These are phyloP conservation scores for Penicillium sp. DNA, from an alignment of 2,329 filamentous ascomycete genomes.

Conservation along the genomic window DNA sequence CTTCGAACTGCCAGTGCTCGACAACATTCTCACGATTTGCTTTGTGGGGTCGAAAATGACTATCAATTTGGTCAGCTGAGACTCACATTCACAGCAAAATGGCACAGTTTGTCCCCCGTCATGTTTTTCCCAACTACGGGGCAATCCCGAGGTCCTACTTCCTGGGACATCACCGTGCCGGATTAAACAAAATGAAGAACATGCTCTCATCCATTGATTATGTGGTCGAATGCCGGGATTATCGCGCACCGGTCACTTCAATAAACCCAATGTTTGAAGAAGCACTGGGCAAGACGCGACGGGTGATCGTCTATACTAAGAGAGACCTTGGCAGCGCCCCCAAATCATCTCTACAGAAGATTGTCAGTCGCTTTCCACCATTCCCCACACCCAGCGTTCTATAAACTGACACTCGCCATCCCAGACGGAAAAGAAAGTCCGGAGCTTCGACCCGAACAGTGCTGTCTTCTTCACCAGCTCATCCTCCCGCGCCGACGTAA, in stretches of 20 bases:
- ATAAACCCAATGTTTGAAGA: slow-evolving; percentile 89
- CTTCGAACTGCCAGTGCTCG: neutral
- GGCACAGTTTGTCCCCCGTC: slow-evolving; percentile 71
- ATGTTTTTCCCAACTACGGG: slow-evolving; percentile 70
- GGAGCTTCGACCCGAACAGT: slow-evolving; percentile 38
- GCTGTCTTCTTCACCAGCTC: slow-evolving; percentile 43
- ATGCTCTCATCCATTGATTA: slow-evolving; percentile 81
- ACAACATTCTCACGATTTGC: slow-evolving; percentile 2
- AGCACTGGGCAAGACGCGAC: slow-evolving; percentile 70
- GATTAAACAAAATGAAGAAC: slow-evolving; percentile 79
- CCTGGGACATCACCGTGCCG: slow-evolving; percentile 87
- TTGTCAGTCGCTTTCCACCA: slow-evolving; percentile 35
- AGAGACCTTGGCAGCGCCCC: slow-evolving; percentile 68
- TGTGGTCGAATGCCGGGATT: slow-evolving; percentile 93
- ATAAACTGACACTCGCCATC: slow-evolving; percentile 2
- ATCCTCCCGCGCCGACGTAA: slow-evolving; percentile 34
- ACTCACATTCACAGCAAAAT: neutral
- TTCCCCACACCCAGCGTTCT: neutral
- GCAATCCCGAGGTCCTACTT: slow-evolving; percentile 89
- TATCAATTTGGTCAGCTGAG: slow-evolving; percentile 1
- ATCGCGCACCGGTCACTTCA: slow-evolving; percentile 84
- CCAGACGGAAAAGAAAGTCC: slow-evolving; percentile 39
- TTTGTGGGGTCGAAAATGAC: slow-evolving; percentile 12
- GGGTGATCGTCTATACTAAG: slow-evolving; percentile 91
- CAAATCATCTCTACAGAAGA: slow-evolving; percentile 42